phyloP scores from a whole-genome alignment of 2,329 filamentous ascomycete genomes.

The Thelonectria discophora region DNA sequence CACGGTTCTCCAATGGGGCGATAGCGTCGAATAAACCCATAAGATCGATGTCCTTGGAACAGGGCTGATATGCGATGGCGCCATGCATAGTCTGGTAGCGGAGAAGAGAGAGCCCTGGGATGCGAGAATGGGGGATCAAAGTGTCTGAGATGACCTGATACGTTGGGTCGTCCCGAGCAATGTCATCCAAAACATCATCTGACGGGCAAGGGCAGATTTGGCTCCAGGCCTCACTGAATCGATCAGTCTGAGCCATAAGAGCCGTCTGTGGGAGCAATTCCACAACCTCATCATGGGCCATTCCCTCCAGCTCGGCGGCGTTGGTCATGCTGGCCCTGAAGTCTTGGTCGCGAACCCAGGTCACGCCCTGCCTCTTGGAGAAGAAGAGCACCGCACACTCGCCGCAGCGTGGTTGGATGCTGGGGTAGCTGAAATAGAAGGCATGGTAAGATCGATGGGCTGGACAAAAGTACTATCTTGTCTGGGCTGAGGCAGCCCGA shows the following conservation, averaged over 20 bases:
- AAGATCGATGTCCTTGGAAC: conserved; percentile 33
- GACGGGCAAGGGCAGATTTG: not conserved
- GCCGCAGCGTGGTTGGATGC: conserved; percentile 45
- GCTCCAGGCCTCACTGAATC: not conserved
- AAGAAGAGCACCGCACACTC: conserved; percentile 47
- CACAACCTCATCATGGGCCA: conserved; percentile 11
- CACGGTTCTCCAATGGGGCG: conserved; percentile 27
- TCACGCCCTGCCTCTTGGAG: conserved; percentile 13
- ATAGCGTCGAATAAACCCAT: conserved; percentile 37
- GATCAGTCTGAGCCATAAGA: not conserved
- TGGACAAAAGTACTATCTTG: conserved; percentile 45
- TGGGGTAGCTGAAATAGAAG: conserved; percentile 25
- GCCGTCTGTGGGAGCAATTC: conserved; percentile 3
- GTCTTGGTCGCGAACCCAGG: conserved; percentile 39
- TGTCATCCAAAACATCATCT: conserved; percentile 20
- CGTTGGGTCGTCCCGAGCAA: conserved; percentile 38
- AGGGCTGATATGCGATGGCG: conserved; percentile 44
- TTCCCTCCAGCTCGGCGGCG: not conserved
- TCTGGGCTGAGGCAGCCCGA: conserved; percentile 27
- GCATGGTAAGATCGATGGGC: conserved; percentile 42
- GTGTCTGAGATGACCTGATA: conserved; percentile 33
- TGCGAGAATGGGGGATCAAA: conserved; percentile 37
- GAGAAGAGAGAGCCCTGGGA: conserved; percentile 37
- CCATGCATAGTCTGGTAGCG: conserved; percentile 42
- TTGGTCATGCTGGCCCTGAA: conserved; percentile 13